phyloP scores from a whole-genome alignment of 345 rosid species.

The Diplotaxis tenuifolia region DNA sequence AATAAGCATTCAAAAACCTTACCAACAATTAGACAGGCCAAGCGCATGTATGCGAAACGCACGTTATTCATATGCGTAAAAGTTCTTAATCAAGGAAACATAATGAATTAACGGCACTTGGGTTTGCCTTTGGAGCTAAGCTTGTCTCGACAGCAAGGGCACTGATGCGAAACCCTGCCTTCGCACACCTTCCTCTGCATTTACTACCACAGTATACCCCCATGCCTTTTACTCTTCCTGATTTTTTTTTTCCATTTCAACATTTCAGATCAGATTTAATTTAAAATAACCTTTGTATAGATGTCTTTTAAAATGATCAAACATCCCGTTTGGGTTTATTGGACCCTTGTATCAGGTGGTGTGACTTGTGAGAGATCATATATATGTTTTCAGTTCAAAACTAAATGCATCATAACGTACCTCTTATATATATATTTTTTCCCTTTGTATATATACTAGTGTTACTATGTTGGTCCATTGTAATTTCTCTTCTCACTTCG shows the following conservation, averaged over 20 bases:
- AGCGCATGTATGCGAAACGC: constrained; percentile 10
- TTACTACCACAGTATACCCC: constrained; percentile 36
- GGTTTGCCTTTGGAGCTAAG: constrained; percentile 51
- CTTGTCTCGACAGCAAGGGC: constrained; percentile 63
- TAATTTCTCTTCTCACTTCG: neutral
- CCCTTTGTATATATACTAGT: neutral
- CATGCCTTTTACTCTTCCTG: constrained; percentile 21
- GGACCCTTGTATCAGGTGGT: too few species aligned
- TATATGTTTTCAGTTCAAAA: too few species aligned
- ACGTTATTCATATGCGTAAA: neutral
- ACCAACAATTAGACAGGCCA: neutral
- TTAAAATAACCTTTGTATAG: neutral
- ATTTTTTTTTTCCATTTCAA: neutral
- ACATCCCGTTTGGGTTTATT: neutral
- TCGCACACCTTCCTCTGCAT: constrained; percentile 55
- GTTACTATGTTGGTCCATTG: neutral
- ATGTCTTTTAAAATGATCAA: neutral
- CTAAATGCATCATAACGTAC: neutral
- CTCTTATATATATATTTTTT: too few species aligned
- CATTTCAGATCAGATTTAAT: neutral
- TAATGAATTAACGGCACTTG: constrained; percentile 55
- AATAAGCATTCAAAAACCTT: neutral
- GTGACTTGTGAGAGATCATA: too few species aligned
- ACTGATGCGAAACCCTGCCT: constrained; percentile 49
- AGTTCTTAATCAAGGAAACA: neutral